These are phyloP conservation scores for Syncephalastrum monosporum DNA, from an alignment of 371 early-diverging fungal species.

Conservation along the genomic window DNA sequence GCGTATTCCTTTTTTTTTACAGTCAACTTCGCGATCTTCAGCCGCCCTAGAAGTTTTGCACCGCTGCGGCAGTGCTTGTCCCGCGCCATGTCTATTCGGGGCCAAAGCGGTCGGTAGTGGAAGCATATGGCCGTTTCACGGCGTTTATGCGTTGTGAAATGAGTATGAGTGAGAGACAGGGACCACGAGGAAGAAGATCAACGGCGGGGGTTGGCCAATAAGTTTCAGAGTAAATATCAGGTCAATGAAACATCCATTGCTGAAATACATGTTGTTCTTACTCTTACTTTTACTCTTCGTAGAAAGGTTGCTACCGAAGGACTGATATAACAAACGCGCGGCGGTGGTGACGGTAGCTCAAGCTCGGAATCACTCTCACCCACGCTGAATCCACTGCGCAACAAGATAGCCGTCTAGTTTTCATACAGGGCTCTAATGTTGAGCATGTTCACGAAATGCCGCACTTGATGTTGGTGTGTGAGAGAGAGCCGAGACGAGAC, in stretches of 20 bases:
- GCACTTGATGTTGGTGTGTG: no score
- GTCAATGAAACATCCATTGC: constrained; percentile 6
- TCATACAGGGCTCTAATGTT: no score
- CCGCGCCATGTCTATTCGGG: constrained; percentile 59
- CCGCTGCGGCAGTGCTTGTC: constrained; percentile 62
- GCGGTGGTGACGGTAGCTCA: no score
- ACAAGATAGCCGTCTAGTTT: no score
- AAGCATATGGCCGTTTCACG: constrained; percentile 40
- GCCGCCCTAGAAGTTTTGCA: constrained; percentile 56
- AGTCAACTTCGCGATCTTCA: constrained; percentile 58
- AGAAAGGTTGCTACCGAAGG: no score
- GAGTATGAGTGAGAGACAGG: constrained; percentile 44
- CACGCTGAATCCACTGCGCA: no score
- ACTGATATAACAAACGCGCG: not conserved
- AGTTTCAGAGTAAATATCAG: not conserved
- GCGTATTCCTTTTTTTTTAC: not conserved
- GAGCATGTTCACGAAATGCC: no score
- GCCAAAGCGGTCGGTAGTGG: constrained; percentile 52
- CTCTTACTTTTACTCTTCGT: not conserved
- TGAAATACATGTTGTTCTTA: no score
- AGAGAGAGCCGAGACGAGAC: no score
- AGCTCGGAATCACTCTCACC: no score
- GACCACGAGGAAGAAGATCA: constrained; percentile 12
- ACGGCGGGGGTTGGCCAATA: constrained; percentile 12
- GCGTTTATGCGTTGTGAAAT: constrained; percentile 53